Percentiles rank a stretch among this genome's conserved stretches.
Conservation (phyloP, 2,329 filamentous ascomycete species). For the Beauveria varroae region DNA sequence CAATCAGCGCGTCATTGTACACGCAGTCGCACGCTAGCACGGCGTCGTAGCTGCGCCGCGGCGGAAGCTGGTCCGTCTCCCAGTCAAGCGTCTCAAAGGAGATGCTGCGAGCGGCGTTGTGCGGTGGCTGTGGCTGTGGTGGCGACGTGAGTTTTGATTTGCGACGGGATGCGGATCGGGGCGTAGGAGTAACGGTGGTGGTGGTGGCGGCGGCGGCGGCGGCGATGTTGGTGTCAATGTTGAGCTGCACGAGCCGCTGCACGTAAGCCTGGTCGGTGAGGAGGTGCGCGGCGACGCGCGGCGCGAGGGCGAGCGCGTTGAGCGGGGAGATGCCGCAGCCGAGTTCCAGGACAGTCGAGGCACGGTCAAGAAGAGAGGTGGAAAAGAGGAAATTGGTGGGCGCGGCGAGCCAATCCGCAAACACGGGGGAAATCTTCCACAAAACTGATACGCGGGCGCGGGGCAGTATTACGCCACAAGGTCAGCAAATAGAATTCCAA, state of each 20-base stretch:
- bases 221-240: slow-evolving; percentile 56
- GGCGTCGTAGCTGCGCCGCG: slow-evolving; percentile 54
- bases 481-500: not conserved
- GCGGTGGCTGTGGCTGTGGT: not conserved
- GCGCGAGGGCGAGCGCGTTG: slow-evolving; percentile 61
- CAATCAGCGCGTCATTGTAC: slow-evolving; percentile 82
- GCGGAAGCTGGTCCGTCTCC: slow-evolving; percentile 58
- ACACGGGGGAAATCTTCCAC: slow-evolving; percentile 82
- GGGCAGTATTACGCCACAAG: not conserved
- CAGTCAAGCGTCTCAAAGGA: slow-evolving; percentile 66
- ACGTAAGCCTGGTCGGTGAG: slow-evolving; percentile 89
- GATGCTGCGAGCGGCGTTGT: slow-evolving; percentile 28
- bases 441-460: slow-evolving; percentile 47
- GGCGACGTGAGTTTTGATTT: not conserved
- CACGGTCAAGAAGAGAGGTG: slow-evolving; percentile 36
- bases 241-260: slow-evolving; percentile 65
- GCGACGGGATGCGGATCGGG: not conserved
- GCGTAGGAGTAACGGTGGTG: not conserved
- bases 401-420: slow-evolving; percentile 72
- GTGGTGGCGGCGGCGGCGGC: not conserved
- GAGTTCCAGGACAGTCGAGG: slow-evolving; percentile 66
- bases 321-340: slow-evolving; percentile 84
- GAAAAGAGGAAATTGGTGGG: slow-evolving; percentile 55
- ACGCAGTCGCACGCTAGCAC: slow-evolving; percentile 89
- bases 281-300: slow-evolving; percentile 56